Percentiles rank a stretch among this genome's conserved stretches.
phyloP scores from a whole-genome alignment of 257 asterid genomes.

The Handroanthus guayacan region DNA sequence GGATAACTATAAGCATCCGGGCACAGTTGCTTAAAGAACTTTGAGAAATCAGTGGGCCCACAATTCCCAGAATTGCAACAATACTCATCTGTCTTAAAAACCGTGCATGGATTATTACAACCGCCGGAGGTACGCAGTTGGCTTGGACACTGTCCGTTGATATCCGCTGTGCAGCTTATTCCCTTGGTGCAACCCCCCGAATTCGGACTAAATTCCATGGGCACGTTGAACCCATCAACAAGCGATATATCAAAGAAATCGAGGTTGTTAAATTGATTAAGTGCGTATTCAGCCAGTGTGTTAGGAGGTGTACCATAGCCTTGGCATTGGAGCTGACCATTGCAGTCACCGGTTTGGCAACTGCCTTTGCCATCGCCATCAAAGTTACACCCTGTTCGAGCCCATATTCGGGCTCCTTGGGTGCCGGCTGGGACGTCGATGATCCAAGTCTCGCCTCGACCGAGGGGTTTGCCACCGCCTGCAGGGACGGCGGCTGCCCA shows the following conservation, averaged over 20 bases:
- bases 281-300: slow-evolving; percentile 60
- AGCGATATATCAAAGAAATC: slow-evolving; percentile 68
- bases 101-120: slow-evolving; percentile 53
- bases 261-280: slow-evolving; percentile 48
- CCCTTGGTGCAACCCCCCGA: slow-evolving; percentile 41
- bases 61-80: slow-evolving; percentile 48
- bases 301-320: slow-evolving; percentile 63
- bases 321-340: slow-evolving; percentile 46
- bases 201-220: slow-evolving; percentile 52
- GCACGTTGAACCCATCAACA: slow-evolving; percentile 71
- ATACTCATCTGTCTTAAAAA: slow-evolving; percentile 39
- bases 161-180: slow-evolving; percentile 49
- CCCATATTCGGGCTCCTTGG: slow-evolving; percentile 44
- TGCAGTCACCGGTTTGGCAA: slow-evolving; percentile 62
- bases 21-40: too few species aligned
- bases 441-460: slow-evolving; percentile 49
- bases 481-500: slow-evolving; percentile 64
- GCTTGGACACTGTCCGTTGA: slow-evolving; percentile 55
- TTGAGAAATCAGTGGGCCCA: too few species aligned
- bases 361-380: slow-evolving; percentile 43
- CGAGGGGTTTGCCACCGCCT: slow-evolving; percentile 55
- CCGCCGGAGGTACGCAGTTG: slow-evolving; percentile 39
- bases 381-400: slow-evolving; percentile 49
- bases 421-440: slow-evolving; percentile 47
- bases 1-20: too few species aligned